These are phyloP conservation scores for Fraxinus albicans DNA, from an alignment of 305 asterid species.

Conservation along the genomic window DNA sequence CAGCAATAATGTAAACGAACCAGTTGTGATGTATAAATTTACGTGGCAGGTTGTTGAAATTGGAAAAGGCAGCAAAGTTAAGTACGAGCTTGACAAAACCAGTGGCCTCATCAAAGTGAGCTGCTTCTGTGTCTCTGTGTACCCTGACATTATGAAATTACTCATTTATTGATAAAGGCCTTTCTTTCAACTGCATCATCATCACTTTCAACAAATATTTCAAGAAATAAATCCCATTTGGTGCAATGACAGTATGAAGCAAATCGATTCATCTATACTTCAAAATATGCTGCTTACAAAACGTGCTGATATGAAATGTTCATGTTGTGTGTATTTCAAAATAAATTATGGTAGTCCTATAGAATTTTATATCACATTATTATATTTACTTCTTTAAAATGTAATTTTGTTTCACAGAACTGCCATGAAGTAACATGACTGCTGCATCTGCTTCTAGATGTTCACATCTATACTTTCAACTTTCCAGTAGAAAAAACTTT, in stretches of 20 bases:
- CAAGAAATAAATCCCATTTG: not conserved
- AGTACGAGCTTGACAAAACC: slow-evolving; percentile 90
- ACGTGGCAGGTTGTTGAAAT: slow-evolving; percentile 81
- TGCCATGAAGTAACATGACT: not conserved
- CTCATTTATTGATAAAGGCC: not conserved
- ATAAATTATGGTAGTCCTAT: not conserved
- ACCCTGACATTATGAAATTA: not conserved
- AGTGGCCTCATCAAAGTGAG: slow-evolving; percentile 82
- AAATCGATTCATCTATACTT: not conserved
- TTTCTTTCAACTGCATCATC: not conserved
- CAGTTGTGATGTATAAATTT: slow-evolving; percentile 3
- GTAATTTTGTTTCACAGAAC: not conserved
- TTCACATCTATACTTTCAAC: not conserved
- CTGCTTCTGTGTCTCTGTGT: not conserved
- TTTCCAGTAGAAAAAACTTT: not conserved
- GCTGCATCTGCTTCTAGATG: not conserved
- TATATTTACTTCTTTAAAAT: not conserved
- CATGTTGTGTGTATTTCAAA: not conserved
- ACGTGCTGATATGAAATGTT: not conserved
- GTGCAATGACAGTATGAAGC: not conserved
- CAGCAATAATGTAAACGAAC: not conserved
- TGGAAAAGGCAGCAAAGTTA: slow-evolving; percentile 88
- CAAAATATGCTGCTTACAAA: not conserved
- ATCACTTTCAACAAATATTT: not conserved
- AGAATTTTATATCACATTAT: not conserved